phyloP scores from a whole-genome alignment of 768 basidiomycete species.

The Rubroboletus satanas region DNA sequence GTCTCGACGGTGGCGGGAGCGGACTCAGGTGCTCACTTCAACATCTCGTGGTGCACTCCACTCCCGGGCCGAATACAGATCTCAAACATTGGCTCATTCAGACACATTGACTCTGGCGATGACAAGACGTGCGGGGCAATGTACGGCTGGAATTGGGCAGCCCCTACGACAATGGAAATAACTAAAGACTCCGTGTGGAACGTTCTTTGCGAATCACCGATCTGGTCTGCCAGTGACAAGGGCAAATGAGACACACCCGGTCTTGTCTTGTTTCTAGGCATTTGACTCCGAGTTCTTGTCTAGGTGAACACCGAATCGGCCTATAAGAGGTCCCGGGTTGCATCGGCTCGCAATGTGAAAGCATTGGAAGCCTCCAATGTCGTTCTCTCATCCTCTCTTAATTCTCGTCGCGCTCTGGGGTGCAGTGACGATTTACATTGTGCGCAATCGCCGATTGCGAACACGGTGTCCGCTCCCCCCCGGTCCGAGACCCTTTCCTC shows the following conservation, averaged over 20 bases:
- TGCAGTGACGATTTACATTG: conserved; percentile 17
- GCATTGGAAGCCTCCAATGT: conserved; percentile 9
- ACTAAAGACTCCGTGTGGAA: not conserved
- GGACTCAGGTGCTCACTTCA: not conserved
- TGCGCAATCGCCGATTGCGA: conserved; percentile 10
- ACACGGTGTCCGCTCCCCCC: conserved; percentile 43
- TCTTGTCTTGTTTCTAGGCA: conserved; percentile 3
- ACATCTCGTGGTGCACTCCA: no score
- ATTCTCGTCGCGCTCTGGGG: conserved; percentile 23
- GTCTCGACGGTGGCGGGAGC: not conserved
- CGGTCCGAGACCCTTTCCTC: conserved; percentile 49
- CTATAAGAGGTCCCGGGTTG: conserved; percentile 15
- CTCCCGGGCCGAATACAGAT: not conserved
- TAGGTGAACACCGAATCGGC: conserved; percentile 6
- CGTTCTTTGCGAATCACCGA: not conserved
- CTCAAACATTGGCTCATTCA: not conserved
- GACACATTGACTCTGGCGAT: not conserved
- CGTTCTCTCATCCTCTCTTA: conserved; percentile 10
- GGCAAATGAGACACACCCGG: conserved; percentile 10
- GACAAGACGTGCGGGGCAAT: not conserved
- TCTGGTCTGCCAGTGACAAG: conserved; percentile 4
- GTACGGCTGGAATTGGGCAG: not conserved
- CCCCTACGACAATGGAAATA: not conserved
- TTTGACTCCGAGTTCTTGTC: conserved; percentile 8
- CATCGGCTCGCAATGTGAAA: conserved; percentile 1